A percentile compares a stretch with the other conserved stretches of the same genome.
Conservation (phyloP, 176 grass and related monocot species). For the Ensete ventricosum region DNA sequence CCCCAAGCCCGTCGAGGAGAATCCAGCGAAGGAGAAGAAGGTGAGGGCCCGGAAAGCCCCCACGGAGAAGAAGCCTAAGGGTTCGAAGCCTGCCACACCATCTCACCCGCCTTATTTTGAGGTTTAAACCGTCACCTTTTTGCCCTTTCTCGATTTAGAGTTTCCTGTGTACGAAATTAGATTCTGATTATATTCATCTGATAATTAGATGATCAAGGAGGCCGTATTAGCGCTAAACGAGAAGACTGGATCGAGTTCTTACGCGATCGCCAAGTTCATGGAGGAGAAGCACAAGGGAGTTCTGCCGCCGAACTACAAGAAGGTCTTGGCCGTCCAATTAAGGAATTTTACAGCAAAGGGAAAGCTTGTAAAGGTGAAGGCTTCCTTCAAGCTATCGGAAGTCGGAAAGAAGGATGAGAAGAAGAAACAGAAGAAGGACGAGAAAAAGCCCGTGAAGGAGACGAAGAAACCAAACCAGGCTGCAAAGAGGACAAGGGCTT, state of each 20-base stretch:
- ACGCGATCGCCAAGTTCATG: conserved; percentile 71
- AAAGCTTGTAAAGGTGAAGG: conserved; percentile 92
- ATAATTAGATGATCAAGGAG: conserved; percentile 77
- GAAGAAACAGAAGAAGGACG: conserved; percentile 34
- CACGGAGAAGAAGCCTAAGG: conserved; percentile 18
- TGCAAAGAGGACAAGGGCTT: neutral
- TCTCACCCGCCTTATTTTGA: conserved; percentile 14
- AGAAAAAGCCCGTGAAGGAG: conserved; percentile 17
- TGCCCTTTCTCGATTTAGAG: too few relatives aligned
- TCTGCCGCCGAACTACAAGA: conserved; percentile 71
- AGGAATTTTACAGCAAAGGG: conserved; percentile 47
- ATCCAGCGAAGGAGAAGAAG: conserved; percentile 1
- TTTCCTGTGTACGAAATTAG: too few relatives aligned
- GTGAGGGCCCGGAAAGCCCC: neutral
- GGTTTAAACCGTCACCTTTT: neutral
- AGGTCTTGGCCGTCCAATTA: conserved; percentile 53
- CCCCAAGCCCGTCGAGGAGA: neutral
- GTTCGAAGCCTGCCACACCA: neutral
- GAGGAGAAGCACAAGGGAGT: conserved; percentile 64
- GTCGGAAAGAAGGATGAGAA: conserved; percentile 7
- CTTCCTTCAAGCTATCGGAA: conserved; percentile 90
- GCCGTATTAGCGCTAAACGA: conserved; percentile 59
- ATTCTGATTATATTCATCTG: too few relatives aligned
- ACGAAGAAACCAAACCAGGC: conserved; percentile 33
- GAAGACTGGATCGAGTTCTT: conserved; percentile 74